A percentile compares a stretch with the other conserved stretches of the same genome.
phyloP scores from a whole-genome alignment of 2,329 filamentous ascomycete species.

The Nothophoma quercina region DNA sequence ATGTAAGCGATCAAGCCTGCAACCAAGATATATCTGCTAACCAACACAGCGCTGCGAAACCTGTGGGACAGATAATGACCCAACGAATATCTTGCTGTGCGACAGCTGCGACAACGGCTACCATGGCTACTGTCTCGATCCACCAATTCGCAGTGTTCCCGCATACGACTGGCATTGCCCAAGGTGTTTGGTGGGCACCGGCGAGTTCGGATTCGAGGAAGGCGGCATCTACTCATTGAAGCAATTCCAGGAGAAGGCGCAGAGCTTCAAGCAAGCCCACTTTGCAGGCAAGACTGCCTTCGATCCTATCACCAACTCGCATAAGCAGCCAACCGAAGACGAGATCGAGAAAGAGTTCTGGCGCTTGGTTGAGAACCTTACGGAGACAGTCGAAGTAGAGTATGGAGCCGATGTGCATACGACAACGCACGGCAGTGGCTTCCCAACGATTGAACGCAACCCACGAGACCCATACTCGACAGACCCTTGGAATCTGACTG shows the following conservation, averaged over 20 bases:
- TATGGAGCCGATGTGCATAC: conserved; percentile 98
- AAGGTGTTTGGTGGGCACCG: conserved; percentile 91
- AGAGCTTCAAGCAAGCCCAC: conserved; percentile 92
- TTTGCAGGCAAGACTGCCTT: conserved; percentile 91
- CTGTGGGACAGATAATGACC: conserved; percentile 81
- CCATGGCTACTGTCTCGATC: conserved; percentile 88
- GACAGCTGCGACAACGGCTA: conserved; percentile 92
- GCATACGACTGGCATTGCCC: conserved; percentile 96
- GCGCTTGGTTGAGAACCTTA: conserved; percentile 90
- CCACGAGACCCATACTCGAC: conserved; percentile 86
- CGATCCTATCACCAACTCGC: conserved; percentile 82
- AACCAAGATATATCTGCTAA: conserved; percentile 37
- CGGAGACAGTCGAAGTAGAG: conserved; percentile 96
- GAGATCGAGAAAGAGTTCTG: conserved; percentile 97
- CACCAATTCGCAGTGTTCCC: conserved; percentile 77
- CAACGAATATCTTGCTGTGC: conserved; percentile 75
- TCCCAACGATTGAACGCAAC: conserved; percentile 91
- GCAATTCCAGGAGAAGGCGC: conserved; percentile 95
- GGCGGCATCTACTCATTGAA: conserved; percentile 93
- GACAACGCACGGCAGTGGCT: conserved; percentile 95
- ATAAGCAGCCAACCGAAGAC: conserved; percentile 85
- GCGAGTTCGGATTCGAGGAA: conserved; percentile 97
- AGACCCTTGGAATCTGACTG: conserved; percentile 95
- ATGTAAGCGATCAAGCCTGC: conserved; percentile 53
- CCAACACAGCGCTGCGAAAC: conserved; percentile 76